These are phyloP conservation scores for Cyberlindnera petersonii DNA, from an alignment of 805 yeast genomes.

Conservation along the genomic window DNA sequence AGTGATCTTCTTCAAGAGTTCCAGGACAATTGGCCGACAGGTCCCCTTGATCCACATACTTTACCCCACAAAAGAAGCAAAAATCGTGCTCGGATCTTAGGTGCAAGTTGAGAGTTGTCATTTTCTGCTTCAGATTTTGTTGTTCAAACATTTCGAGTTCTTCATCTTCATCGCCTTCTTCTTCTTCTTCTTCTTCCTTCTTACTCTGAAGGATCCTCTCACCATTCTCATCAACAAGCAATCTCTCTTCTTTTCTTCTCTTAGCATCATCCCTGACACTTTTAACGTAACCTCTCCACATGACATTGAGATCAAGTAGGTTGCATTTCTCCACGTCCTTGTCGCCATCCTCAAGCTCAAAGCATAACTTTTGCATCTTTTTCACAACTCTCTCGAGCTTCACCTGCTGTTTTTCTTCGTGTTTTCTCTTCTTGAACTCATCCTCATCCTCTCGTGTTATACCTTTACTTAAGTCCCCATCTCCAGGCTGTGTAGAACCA, in stretches of 20 bases:
- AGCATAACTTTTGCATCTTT: constrained; percentile 39
- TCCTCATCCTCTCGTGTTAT: constrained; percentile 15
- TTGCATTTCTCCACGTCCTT: constrained; percentile 25
- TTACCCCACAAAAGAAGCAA: constrained; percentile 50
- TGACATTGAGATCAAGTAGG: constrained; percentile 32
- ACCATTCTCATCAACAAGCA: constrained; percentile 7
- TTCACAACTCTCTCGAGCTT: constrained; percentile 19
- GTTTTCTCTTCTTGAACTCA: constrained; percentile 21
- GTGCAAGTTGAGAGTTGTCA: constrained; percentile 34
- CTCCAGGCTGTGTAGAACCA: constrained; percentile 11
- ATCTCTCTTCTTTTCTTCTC: constrained; percentile 11
- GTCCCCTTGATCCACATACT: constrained; percentile 36
- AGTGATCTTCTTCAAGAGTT: constrained; percentile 39
- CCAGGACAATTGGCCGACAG: constrained; percentile 49
- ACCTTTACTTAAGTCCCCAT: constrained; percentile 2
- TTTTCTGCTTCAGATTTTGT: constrained; percentile 27
- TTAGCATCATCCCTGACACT: constrained; percentile 14
- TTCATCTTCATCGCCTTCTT: constrained; percentile 16
- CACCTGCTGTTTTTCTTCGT: constrained; percentile 13
- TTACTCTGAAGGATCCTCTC: constrained; percentile 1
- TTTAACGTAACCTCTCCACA: constrained; percentile 40
- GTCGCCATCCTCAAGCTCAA: constrained; percentile 36
- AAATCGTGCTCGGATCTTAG: constrained; percentile 38
- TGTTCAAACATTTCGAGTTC: constrained; percentile 32
- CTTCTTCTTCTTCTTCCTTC: constrained; percentile 11